Evolutionary conservation across 257 asterid species (phyloP).

Genomic region (Scutellaria barbata): DNA sequence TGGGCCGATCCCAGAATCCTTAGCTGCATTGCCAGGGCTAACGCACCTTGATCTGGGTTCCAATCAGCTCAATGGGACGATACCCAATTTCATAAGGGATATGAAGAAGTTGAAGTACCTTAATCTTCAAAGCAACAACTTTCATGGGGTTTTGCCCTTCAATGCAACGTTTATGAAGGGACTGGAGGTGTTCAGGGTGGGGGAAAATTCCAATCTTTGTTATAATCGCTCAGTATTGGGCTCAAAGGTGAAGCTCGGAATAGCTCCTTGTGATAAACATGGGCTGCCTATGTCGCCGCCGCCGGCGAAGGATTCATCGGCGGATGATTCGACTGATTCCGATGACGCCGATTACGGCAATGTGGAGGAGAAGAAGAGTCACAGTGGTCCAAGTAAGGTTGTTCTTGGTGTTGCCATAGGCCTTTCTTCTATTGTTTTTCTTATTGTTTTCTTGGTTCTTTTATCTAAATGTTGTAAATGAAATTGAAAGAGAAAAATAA

Average conservation of each 20-base stretch:
- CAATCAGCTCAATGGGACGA: constrained; percentile 80
- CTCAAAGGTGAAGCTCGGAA: constrained; percentile 82
- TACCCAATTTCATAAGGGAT: constrained; percentile 66
- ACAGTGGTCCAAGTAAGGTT: constrained; percentile 81
- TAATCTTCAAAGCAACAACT: constrained; percentile 72
- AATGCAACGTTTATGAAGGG: constrained; percentile 67
- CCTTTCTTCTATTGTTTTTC: constrained; percentile 79
- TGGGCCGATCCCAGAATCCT: constrained; percentile 71
- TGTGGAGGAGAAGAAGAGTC: constrained; percentile 48
- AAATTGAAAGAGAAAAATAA: constrained; percentile 21
- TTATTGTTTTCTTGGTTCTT: constrained; percentile 81
- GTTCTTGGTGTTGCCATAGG: constrained; percentile 93
- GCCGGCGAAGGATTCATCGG: constrained; percentile 62
- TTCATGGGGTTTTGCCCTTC: constrained; percentile 85
- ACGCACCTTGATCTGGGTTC: constrained; percentile 81
- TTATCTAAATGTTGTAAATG: constrained; percentile 82
- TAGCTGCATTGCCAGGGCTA: constrained; percentile 65
- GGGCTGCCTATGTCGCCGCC: constrained; percentile 90
- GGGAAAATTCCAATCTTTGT: constrained; percentile 78
- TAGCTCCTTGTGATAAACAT: constrained; percentile 80
- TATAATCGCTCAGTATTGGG: constrained; percentile 66
- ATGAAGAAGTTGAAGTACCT: constrained; percentile 74
- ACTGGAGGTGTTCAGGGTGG: constrained; percentile 66
- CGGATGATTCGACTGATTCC: constrained; percentile 46
- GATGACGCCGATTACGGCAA: constrained; percentile 50